Conservation (phyloP, 2,329 filamentous ascomycete species). For the Stachybotrys elegans region DNA sequence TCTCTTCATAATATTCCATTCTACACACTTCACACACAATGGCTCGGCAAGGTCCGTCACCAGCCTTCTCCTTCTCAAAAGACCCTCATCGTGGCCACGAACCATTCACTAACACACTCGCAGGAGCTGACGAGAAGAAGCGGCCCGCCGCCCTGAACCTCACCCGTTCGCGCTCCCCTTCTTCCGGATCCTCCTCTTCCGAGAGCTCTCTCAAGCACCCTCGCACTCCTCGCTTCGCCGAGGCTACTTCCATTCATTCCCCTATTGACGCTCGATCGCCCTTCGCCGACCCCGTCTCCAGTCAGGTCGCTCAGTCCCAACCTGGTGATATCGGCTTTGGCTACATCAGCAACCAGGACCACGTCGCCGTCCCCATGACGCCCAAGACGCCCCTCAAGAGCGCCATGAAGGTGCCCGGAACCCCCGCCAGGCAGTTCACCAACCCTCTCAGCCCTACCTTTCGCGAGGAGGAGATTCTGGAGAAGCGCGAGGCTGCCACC, state of each 20-base stretch:
- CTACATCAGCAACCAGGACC: slow-evolving; percentile 66
- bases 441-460: slow-evolving; percentile 91
- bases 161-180: slow-evolving; percentile 41
- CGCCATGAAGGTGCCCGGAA: slow-evolving; percentile 82
- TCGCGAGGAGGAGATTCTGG: slow-evolving; percentile 77
- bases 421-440: slow-evolving; percentile 63
- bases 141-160: slow-evolving; percentile 53
- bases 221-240: slow-evolving; percentile 73
- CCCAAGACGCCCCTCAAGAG: slow-evolving; percentile 82
- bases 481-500: slow-evolving; percentile 75
- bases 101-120: slow-evolving; percentile 16
- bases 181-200: slow-evolving; percentile 47
- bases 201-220: slow-evolving; percentile 59
- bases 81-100: background rate
- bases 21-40: slow-evolving; percentile 23
- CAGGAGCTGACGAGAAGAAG: slow-evolving; percentile 46
- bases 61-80: slow-evolving; percentile 4
- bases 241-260: slow-evolving; percentile 74
- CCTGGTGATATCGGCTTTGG: slow-evolving; percentile 89
- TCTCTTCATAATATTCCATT: slow-evolving; percentile 8
- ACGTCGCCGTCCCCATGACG: slow-evolving; percentile 58
- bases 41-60: slow-evolving; percentile 34
- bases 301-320: slow-evolving; percentile 56
- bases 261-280: slow-evolving; percentile 60
- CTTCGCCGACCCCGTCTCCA: slow-evolving; percentile 55